phyloP scores from a whole-genome alignment of 2,329 filamentous ascomycete genomes.

The Pseudogymnoascus sp. region DNA sequence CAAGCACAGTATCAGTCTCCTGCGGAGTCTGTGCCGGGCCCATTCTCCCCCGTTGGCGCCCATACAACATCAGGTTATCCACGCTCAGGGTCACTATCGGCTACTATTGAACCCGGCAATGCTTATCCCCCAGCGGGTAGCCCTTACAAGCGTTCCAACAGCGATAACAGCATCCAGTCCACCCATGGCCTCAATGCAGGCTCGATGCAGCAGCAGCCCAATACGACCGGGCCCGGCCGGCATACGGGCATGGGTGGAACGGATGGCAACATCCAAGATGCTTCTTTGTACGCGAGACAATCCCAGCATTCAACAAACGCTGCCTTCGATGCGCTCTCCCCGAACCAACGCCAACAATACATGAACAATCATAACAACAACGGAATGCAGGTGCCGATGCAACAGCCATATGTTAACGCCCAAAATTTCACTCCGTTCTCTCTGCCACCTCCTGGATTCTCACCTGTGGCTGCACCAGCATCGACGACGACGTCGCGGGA shows the following conservation, averaged over 20 bases:
- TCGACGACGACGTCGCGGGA: conserved; percentile 21
- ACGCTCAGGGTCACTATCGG: conserved; percentile 17
- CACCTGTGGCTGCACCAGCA: conserved; percentile 30
- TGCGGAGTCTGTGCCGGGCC: conserved; percentile 20
- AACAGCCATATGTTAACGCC: conserved; percentile 44
- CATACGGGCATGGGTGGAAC: conserved; percentile 6
- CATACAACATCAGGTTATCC: conserved; percentile 24
- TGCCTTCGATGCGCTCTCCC: conserved; percentile 14
- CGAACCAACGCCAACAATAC: conserved; percentile 20
- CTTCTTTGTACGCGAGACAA: background rate
- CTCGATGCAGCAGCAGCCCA: background rate
- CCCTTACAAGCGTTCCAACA: conserved; percentile 25
- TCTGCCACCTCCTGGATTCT: conserved; percentile 53
- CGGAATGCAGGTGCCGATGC: conserved; percentile 12
- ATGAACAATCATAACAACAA: conserved; percentile 9
- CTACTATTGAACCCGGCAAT: conserved; percentile 19
- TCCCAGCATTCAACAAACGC: background rate
- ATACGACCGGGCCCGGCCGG: background rate
- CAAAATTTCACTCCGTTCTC: conserved; percentile 56
- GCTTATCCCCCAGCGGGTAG: conserved; percentile 12
- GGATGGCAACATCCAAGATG: conserved; percentile 25
- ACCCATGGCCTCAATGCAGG: conserved; percentile 14
- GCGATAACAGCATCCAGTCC: conserved; percentile 21
- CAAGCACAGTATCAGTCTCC: conserved; percentile 27
- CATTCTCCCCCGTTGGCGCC: conserved; percentile 25